Percentiles rank a stretch among this genome's conserved stretches.
Evolutionary conservation across 331 rosid species (phyloP).

Genomic region (Malus hybrid): DNA sequence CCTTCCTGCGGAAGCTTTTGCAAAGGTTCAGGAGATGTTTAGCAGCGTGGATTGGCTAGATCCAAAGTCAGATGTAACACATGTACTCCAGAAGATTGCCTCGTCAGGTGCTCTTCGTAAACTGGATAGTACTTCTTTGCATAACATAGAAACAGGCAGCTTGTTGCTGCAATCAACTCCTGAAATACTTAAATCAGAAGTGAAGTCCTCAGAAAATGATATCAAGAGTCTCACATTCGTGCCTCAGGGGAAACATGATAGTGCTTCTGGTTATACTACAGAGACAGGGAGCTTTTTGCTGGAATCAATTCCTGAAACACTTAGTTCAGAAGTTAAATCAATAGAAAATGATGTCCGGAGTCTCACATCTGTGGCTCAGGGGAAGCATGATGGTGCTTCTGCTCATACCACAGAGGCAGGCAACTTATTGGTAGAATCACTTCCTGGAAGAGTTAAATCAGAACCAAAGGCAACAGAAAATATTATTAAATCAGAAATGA

Average conservation of each 20-base stretch:
- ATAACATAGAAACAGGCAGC: constrained; percentile 11
- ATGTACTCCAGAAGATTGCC: constrained; percentile 58
- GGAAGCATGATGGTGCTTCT: constrained; percentile 36
- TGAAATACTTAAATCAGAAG: constrained; percentile 22
- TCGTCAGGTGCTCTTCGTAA: constrained; percentile 44
- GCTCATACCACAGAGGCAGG: constrained; percentile 14
- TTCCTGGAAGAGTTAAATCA: constrained; percentile 17
- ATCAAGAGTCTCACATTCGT: not conserved
- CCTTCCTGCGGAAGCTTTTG: constrained; percentile 89
- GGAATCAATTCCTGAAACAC: constrained; percentile 29
- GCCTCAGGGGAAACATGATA: constrained; percentile 31
- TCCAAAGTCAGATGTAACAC: constrained; percentile 57
- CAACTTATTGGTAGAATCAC: constrained; percentile 29
- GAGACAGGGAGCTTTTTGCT: constrained; percentile 23
- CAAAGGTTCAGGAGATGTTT: constrained; percentile 84
- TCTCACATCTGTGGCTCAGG: constrained; percentile 12
- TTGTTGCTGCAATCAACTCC: constrained; percentile 31
- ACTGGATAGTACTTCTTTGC: constrained; percentile 33
- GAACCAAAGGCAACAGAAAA: constrained; percentile 8
- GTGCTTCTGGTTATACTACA: constrained; percentile 19
- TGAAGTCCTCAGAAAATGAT: constrained; percentile 13
- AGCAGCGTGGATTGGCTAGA: constrained; percentile 84
- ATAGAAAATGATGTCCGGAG: constrained; percentile 10
- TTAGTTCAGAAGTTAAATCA: constrained; percentile 13
- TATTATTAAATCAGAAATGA: constrained; percentile 11